Evolutionary conservation across 2,329 filamentous ascomycete species (phyloP).

Genomic region (Aspergillus sp.): DNA sequence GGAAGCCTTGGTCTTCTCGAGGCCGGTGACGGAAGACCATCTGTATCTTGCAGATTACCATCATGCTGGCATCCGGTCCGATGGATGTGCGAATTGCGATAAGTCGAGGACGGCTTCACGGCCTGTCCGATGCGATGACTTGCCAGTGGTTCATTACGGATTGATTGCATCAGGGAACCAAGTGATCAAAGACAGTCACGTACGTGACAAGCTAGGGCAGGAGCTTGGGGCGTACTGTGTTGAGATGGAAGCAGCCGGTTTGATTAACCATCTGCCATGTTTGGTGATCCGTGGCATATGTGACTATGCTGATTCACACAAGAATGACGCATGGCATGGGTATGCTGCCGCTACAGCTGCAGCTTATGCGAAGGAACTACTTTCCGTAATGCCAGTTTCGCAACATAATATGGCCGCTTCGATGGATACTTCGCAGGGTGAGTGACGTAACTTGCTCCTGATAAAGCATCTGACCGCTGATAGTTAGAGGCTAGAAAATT

Average conservation of each 20-base stretch:
- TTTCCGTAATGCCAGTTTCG: not conserved
- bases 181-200: not conserved
- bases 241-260: slow-evolving; percentile 14
- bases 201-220: not conserved
- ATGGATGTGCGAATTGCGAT: not conserved
- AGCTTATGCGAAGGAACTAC: slow-evolving; percentile 10
- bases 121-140: not conserved
- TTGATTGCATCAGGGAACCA: not conserved
- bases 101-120: not conserved
- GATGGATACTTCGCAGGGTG: too few relatives aligned
- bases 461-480: not conserved
- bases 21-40: not conserved
- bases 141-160: not conserved
- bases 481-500: not conserved
- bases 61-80: not conserved
- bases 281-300: slow-evolving; percentile 21
- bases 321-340: slow-evolving; percentile 2
- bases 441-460: too few relatives aligned
- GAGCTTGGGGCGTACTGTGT: slow-evolving; percentile 3
- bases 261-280: slow-evolving; percentile 16
- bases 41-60: not conserved
- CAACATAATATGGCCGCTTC: too few relatives aligned
- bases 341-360: slow-evolving; percentile 12
- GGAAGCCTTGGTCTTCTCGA: not conserved
- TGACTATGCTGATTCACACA: slow-evolving; percentile 21